phyloP scores from a whole-genome alignment of 805 yeast species.

The Candida gorgasii region DNA sequence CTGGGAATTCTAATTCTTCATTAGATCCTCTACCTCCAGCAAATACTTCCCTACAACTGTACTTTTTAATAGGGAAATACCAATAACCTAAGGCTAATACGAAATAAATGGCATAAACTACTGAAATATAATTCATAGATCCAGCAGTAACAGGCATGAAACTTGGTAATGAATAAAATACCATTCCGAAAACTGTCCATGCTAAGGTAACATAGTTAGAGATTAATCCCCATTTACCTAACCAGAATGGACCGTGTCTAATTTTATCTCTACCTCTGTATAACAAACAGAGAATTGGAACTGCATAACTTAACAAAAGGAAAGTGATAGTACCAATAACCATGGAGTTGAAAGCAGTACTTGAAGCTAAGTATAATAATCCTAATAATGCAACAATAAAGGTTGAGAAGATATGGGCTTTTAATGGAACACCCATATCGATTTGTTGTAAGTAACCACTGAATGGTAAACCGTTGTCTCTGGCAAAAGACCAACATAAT shows the following conservation, averaged over 20 bases:
- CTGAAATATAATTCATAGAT: conserved; percentile 23
- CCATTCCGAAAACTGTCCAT: conserved; percentile 40
- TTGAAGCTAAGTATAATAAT: conserved; percentile 34
- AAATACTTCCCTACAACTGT: conserved; percentile 38
- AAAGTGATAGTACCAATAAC: conserved; percentile 37
- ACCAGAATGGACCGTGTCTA: conserved; percentile 44
- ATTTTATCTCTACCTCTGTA: conserved; percentile 39
- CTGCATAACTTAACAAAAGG: conserved; percentile 36
- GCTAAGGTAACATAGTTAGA: conserved; percentile 32
- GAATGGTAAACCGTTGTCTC: conserved; percentile 46
- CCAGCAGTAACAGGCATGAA: conserved; percentile 26
- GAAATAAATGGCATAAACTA: conserved; percentile 24
- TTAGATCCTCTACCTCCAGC: conserved; percentile 43
- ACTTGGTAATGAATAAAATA: conserved; percentile 40
- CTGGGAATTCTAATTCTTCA: conserved; percentile 46
- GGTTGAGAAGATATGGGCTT: conserved; percentile 40
- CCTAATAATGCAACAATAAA: conserved; percentile 37
- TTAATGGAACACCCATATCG: conserved; percentile 39
- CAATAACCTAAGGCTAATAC: conserved; percentile 39
- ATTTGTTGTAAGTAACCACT: conserved; percentile 38
- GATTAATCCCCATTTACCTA: conserved; percentile 37
- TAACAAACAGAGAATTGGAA: conserved; percentile 36
- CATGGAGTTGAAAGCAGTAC: conserved; percentile 43
- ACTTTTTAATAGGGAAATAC: conserved; percentile 34
- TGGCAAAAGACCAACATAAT: conserved; percentile 44